Conservation (phyloP, 2,329 filamentous ascomycete species). For the Pleomassaria siparia region DNA sequence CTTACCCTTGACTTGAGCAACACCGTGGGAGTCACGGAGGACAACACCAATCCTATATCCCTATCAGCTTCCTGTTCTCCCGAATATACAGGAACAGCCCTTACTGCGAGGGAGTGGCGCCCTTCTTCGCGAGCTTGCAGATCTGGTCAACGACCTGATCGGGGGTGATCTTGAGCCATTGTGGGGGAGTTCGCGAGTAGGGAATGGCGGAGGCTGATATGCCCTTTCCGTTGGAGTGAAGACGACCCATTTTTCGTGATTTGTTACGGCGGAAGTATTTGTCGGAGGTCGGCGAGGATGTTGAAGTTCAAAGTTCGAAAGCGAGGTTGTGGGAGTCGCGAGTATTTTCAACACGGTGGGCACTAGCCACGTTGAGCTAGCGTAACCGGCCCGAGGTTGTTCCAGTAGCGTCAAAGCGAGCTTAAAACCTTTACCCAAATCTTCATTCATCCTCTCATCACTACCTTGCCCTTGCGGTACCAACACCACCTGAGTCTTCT, state of each 20-base stretch:
- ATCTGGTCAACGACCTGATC: constrained; percentile 99
- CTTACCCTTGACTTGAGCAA: constrained; percentile 93
- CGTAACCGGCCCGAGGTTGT: neutral
- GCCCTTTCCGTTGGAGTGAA: constrained; percentile 99
- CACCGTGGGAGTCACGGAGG: constrained; percentile 95
- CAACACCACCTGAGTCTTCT: neutral
- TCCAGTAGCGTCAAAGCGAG: no score
- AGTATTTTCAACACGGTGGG: no score
- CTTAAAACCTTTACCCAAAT: neutral
- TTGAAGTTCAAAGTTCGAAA: neutral
- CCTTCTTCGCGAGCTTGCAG: constrained; percentile 98
- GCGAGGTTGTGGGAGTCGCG: neutral
- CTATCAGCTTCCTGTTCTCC: constrained; percentile 12
- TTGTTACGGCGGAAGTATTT: constrained; percentile 6
- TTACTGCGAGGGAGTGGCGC: constrained; percentile 86
- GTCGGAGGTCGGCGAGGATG: constrained; percentile 21
- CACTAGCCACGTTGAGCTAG: neutral
- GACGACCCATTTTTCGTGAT: constrained; percentile 72
- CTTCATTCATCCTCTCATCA: no score
- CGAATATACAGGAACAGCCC: neutral
- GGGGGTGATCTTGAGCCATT: constrained; percentile 98
- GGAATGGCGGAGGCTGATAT: constrained; percentile 94
- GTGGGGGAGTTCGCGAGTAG: constrained; percentile 89
- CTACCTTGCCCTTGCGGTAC: neutral
- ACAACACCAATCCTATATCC: constrained; percentile 79